phyloP scores from a whole-genome alignment of 2,329 filamentous ascomycete species.

The Pseudogymnoascus sp. region DNA sequence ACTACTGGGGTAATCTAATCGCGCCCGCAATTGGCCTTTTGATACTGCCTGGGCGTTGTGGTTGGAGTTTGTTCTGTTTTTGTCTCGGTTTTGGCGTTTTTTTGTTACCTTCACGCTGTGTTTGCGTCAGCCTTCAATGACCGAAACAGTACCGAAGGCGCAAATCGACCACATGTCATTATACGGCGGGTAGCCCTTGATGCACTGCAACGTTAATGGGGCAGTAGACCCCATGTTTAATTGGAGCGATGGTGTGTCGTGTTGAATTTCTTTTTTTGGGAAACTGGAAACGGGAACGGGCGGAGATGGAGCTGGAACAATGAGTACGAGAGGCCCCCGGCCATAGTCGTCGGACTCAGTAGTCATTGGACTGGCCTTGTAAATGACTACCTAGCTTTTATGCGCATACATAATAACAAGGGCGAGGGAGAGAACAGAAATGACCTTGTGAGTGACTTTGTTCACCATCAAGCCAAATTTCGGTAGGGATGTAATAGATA shows the following conservation, averaged over 20 bases:
- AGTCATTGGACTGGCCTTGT: neutral
- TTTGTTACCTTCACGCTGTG: neutral
- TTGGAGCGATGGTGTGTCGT: neutral
- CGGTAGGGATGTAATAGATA: neutral
- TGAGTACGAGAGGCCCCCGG: neutral
- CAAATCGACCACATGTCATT: slow-evolving; percentile 4
- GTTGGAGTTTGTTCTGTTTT: neutral
- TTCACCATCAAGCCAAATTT: neutral
- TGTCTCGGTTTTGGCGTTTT: neutral
- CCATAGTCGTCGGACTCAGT: neutral
- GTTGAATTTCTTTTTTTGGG: neutral
- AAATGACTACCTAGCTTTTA: slow-evolving; percentile 8
- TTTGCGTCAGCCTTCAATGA: neutral
- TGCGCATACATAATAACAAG: slow-evolving; percentile 1
- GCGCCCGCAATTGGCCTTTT: neutral
- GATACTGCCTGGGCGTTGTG: neutral
- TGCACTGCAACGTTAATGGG: neutral
- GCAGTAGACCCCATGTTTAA: slow-evolving; percentile 7
- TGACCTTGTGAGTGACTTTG: slow-evolving; percentile 2
- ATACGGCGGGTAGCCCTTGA: neutral
- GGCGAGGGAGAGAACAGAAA: neutral
- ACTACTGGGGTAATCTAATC: neutral
- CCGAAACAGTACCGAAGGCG: neutral
- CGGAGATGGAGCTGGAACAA: neutral
- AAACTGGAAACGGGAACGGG: neutral